Percentiles rank a stretch among this genome's conserved stretches.
These are phyloP conservation scores for Helichrysum umbraculigerum DNA, from an alignment of 129 eudicot species.

Conservation along the genomic window DNA sequence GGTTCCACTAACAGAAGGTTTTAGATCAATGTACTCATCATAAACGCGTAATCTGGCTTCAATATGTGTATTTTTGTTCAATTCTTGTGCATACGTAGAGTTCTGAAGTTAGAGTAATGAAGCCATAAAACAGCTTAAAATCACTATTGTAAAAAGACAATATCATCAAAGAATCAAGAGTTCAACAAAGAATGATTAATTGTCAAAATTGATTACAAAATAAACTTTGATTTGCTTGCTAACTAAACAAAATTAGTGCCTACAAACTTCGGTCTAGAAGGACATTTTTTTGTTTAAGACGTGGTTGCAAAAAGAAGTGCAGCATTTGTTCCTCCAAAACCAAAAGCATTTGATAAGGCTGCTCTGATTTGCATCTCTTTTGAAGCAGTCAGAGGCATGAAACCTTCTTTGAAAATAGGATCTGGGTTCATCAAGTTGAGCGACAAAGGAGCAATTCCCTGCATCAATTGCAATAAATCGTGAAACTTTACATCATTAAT, in stretches of 20 bases:
- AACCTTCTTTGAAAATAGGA: slow-evolving; percentile 57
- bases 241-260: slow-evolving; percentile 3
- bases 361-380: slow-evolving; percentile 65
- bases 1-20: slow-evolving; percentile 84
- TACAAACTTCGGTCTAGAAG: slow-evolving; percentile 13
- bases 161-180: slow-evolving; percentile 20
- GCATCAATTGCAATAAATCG: slow-evolving; percentile 26
- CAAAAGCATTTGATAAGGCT: slow-evolving; percentile 89
- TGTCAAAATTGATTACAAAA: slow-evolving; percentile 16
- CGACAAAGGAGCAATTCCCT: slow-evolving; percentile 88
- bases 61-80: not conserved
- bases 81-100: slow-evolving; percentile 27
- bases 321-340: slow-evolving; percentile 95
- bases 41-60: slow-evolving; percentile 26
- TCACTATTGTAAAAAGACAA: slow-evolving; percentile 11
- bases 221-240: slow-evolving; percentile 2
- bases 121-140: slow-evolving; percentile 10
- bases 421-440: slow-evolving; percentile 75
- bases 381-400: slow-evolving; percentile 74
- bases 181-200: slow-evolving; percentile 6
- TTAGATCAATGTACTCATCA: slow-evolving; percentile 61
- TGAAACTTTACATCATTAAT: slow-evolving; percentile 6
- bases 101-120: slow-evolving; percentile 12
- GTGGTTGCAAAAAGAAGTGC: slow-evolving; percentile 60
- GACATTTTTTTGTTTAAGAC: not conserved